Evolutionary conservation across 2,329 filamentous ascomycete genomes (phyloP).

Genomic region (Claviceps sp.): DNA sequence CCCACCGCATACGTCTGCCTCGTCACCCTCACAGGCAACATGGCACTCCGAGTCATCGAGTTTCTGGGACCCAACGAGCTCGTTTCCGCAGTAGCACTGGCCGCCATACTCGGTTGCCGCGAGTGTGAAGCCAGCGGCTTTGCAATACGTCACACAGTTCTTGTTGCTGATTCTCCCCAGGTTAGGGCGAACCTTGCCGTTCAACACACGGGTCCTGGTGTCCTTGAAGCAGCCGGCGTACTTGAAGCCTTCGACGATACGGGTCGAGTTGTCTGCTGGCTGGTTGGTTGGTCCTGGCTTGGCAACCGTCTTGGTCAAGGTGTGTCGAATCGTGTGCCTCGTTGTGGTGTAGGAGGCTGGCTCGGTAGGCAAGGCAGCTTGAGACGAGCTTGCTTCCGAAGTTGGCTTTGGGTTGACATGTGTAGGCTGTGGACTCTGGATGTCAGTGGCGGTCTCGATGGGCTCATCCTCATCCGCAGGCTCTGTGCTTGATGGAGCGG

Average conservation of each 20-base stretch:
- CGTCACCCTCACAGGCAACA: slow-evolving; percentile 33
- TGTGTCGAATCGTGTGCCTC: slow-evolving; percentile 28
- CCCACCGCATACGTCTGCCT: slow-evolving; percentile 36
- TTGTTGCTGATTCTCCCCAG: slow-evolving; percentile 29
- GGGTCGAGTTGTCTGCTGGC: slow-evolving; percentile 8
- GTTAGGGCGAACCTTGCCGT: slow-evolving; percentile 24
- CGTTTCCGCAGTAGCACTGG: slow-evolving; percentile 40
- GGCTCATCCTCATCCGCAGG: not conserved
- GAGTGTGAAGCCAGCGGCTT: slow-evolving; percentile 24
- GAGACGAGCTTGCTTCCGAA: too few relatives aligned
- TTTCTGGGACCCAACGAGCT: slow-evolving; percentile 20
- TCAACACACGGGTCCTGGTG: slow-evolving; percentile 22
- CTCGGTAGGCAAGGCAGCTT: slow-evolving; percentile 4
- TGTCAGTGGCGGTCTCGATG: not conserved
- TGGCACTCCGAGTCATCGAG: slow-evolving; percentile 32
- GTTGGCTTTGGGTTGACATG: not conserved
- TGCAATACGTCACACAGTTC: slow-evolving; percentile 36
- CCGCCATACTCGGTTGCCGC: slow-evolving; percentile 37
- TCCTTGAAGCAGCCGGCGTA: slow-evolving; percentile 33
- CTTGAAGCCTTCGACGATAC: slow-evolving; percentile 17
- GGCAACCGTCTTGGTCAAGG: slow-evolving; percentile 29
- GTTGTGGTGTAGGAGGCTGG: slow-evolving; percentile 15
- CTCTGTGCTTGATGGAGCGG: slow-evolving; percentile 2
- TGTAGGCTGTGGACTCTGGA: slow-evolving; percentile 1
- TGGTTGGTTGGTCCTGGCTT: slow-evolving; percentile 7